A percentile compares a stretch with the other conserved stretches of the same genome.
Evolutionary conservation across 2,329 filamentous ascomycete genomes (phyloP).

Genomic region (Alternaria arbusti): DNA sequence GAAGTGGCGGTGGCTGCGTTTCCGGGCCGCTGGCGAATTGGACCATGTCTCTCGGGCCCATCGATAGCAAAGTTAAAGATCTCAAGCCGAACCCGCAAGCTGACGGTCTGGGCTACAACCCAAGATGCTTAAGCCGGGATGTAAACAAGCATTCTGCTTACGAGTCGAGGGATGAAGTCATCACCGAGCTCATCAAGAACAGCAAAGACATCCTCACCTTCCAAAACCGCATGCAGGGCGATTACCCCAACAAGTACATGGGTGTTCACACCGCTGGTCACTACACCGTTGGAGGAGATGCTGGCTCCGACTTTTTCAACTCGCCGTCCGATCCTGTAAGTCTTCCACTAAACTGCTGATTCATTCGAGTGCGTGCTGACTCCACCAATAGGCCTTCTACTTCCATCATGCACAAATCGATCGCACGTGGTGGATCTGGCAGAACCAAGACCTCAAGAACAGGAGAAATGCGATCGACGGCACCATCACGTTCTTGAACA

Average conservation of each 20-base stretch:
- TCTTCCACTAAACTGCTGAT: neutral
- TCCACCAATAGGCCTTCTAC: slow-evolving; percentile 44
- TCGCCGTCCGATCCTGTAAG: slow-evolving; percentile 52
- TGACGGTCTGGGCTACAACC: slow-evolving; percentile 38
- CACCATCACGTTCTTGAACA: slow-evolving; percentile 54
- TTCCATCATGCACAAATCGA: slow-evolving; percentile 58
- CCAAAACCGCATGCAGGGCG: slow-evolving; percentile 45
- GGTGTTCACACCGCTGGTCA: slow-evolving; percentile 56
- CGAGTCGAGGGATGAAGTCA: slow-evolving; percentile 30
- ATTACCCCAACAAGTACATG: slow-evolving; percentile 20
- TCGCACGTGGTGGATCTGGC: slow-evolving; percentile 58
- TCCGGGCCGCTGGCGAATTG: slow-evolving; percentile 57
- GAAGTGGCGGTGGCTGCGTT: slow-evolving; percentile 62
- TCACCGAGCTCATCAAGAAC: slow-evolving; percentile 26
- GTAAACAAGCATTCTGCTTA: slow-evolving; percentile 30
- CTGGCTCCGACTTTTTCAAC: slow-evolving; percentile 48
- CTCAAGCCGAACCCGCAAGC: slow-evolving; percentile 34
- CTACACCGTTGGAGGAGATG: slow-evolving; percentile 29
- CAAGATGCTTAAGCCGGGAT: slow-evolving; percentile 48
- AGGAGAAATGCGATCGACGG: slow-evolving; percentile 50
- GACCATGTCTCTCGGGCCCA: slow-evolving; percentile 55
- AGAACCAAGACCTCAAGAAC: slow-evolving; percentile 49
- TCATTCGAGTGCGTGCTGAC: neutral
- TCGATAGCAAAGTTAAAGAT: slow-evolving; percentile 41
- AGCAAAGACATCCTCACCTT: slow-evolving; percentile 38